These are phyloP conservation scores for Phialemoniopsis sp. DNA, from an alignment of 2,329 filamentous ascomycete species.

Conservation along the genomic window DNA sequence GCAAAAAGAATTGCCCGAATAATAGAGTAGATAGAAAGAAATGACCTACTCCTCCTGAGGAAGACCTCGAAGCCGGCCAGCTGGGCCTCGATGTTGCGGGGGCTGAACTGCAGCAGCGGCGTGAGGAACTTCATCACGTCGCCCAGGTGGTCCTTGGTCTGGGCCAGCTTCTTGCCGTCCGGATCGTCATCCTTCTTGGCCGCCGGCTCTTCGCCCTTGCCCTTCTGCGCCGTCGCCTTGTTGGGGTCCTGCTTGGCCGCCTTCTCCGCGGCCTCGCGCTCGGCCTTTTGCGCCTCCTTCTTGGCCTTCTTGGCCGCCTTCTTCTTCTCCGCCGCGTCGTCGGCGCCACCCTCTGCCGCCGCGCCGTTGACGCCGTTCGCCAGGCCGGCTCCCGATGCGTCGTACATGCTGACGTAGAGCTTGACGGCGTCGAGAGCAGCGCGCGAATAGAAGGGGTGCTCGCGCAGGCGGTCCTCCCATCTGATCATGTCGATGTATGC, in stretches of 20 bases:
- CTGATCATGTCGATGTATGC: constrained; percentile 94
- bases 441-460: constrained; percentile 89
- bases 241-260: constrained; percentile 79
- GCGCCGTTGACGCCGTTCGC: constrained; percentile 58
- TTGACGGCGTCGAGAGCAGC: constrained; percentile 78
- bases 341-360: constrained; percentile 37
- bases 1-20: too few species aligned
- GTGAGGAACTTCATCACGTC: constrained; percentile 84
- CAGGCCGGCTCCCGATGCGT: constrained; percentile 58
- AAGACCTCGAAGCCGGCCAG: constrained; percentile 87
- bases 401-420: constrained; percentile 75
- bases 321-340: constrained; percentile 66
- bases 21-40: too few species aligned
- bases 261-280: constrained; percentile 76
- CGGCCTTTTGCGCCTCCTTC: constrained; percentile 60
- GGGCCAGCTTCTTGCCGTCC: constrained; percentile 71
- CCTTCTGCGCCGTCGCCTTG: constrained; percentile 61
- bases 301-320: constrained; percentile 88
- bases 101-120: constrained; percentile 77
- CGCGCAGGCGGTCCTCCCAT: constrained; percentile 88
- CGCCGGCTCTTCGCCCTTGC: constrained; percentile 52
- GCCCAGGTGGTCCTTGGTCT: constrained; percentile 76
- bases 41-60: constrained; percentile 70
- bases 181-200: constrained; percentile 94
- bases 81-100: constrained; percentile 78